Evolutionary conservation across 768 basidiomycete genomes (phyloP).

Genomic region (Tylopilus rubrobrunneus): DNA sequence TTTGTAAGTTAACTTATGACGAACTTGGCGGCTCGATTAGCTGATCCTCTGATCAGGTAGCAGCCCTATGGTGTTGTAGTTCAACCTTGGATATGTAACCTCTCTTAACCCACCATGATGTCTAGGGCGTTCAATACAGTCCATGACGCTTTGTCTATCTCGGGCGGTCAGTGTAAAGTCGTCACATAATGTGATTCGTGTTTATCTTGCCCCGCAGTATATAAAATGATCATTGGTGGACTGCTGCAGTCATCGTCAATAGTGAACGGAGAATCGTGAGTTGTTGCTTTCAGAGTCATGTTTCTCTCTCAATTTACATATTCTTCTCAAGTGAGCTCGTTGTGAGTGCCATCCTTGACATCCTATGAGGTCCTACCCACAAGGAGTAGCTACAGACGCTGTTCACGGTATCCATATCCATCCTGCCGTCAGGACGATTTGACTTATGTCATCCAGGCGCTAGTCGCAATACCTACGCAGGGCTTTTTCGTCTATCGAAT

Average conservation of each 20-base stretch:
- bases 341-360: conserved; percentile 2
- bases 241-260: background rate
- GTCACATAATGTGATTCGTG: background rate
- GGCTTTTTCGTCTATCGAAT: no score
- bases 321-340: conserved; percentile 3
- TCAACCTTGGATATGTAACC: no score
- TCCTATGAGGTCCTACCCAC: background rate
- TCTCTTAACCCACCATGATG: background rate
- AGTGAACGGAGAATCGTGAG: background rate
- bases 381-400: conserved; percentile 1
- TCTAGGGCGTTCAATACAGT: conserved; percentile 7
- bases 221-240: conserved; percentile 4
- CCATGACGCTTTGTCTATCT: conserved; percentile 3
- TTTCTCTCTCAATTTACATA: background rate
- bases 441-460: no score
- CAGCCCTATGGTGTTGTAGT: no score
- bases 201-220: background rate
- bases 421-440: no score
- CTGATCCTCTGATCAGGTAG: no score
- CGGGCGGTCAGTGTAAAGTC: conserved; percentile 6
- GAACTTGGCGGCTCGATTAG: no score
- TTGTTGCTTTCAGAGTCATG: background rate
- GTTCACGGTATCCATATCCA: no score
- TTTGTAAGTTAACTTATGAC: no score
- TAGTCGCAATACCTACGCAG: no score